Evolutionary conservation across 345 rosid species (phyloP), one percentile per base, ranked within the genome.

Genomic region (Sisymbrium irio): DNA sequence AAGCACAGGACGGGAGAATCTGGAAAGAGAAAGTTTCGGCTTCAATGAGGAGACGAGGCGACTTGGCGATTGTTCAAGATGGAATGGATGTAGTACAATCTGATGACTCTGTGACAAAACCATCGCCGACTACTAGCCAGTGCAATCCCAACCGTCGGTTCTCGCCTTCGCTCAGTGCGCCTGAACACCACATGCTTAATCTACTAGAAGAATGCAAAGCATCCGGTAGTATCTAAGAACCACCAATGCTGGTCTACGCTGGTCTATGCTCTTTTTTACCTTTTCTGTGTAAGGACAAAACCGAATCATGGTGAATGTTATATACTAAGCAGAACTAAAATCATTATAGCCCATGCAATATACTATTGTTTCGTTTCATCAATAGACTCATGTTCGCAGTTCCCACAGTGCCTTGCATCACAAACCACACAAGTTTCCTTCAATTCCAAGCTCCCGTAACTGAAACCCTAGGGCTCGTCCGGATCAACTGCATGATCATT

Each of bases 11-110:
- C 33, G 96, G 97, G 74, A 87, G 89, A 85, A 41, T 89, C 50
- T 90, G 97, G 98, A 93, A 93, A 70, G 96, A 93, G 79, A 80
- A 90, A 72, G 89, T 85, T 18, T 82, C 98, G 5, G 90, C 92
- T 2, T 84, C 80, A 1, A 82, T 76, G 80, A 79, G 88, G 45
- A 87, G 95, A 71, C 81, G 85, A 83, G 73, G 70, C 9, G 93
- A 90, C 75, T 80, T 88, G 80, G 90, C 85, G 0, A 76, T 85
- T 20, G 80, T 83, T 82, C 81, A 83, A 81, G 96, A 88, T 67
- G 89, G 78, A 13, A 87, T 44, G 5, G 45, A 64, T 51, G 74
- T 76, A 76, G 92, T n/a, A n/a, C n/a, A 86, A 60, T 67, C 88
- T 39, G 76, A 71, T 18, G 78, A 66, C 12, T 25, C 73, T 13